Percentiles rank a stretch among this genome's conserved stretches.
Evolutionary conservation across 1,284 basidiomycete genomes (phyloP).

Genomic region (Rhodofomes roseus): DNA sequence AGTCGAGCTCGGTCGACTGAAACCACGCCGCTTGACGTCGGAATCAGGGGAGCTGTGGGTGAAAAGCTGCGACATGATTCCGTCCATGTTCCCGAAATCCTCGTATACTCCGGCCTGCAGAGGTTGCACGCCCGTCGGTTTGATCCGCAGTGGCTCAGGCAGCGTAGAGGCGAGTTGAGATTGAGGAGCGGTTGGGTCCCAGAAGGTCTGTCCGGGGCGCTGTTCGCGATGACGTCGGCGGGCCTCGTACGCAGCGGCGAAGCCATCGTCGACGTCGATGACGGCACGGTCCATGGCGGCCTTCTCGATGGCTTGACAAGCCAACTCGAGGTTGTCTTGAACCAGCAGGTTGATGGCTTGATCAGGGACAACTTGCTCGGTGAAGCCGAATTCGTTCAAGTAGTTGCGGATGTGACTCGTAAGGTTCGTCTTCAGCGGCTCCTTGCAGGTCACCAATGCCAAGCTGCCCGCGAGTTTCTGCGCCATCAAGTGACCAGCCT

Average conservation of each 20-base stretch:
- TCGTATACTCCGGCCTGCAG: conserved; percentile 92
- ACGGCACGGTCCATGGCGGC: conserved; percentile 97
- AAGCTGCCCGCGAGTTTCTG: conserved; percentile 96
- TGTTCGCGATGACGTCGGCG: conserved; percentile 88
- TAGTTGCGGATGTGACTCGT: conserved; percentile 84
- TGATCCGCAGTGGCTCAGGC: conserved; percentile 88
- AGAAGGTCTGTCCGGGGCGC: conserved; percentile 75
- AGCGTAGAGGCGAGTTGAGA: conserved; percentile 78
- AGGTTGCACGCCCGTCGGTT: conserved; percentile 77
- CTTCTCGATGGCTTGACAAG: conserved; percentile 94
- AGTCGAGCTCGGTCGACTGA: conserved; percentile 61
- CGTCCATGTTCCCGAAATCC: conserved; percentile 75
- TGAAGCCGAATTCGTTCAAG: conserved; percentile 83
- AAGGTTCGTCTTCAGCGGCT: conserved; percentile 92
- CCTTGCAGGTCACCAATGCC: conserved; percentile 97
- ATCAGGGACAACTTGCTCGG: conserved; percentile 72
- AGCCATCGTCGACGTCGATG: conserved; percentile 92
- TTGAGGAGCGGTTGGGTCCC: conserved; percentile 75
- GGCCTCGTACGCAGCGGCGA: conserved; percentile 78
- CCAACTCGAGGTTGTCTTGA: conserved; percentile 91
- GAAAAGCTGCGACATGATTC: neutral
- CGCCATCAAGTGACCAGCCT: conserved; percentile 94
- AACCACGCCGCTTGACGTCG: conserved; percentile 49
- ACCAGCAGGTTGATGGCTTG: conserved; percentile 79
- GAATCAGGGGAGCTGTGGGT: conserved; percentile 31